Evolutionary conservation across 23 red algal species (phyloP).

Genomic region (Gracilaria vermiculophylla): DNA sequence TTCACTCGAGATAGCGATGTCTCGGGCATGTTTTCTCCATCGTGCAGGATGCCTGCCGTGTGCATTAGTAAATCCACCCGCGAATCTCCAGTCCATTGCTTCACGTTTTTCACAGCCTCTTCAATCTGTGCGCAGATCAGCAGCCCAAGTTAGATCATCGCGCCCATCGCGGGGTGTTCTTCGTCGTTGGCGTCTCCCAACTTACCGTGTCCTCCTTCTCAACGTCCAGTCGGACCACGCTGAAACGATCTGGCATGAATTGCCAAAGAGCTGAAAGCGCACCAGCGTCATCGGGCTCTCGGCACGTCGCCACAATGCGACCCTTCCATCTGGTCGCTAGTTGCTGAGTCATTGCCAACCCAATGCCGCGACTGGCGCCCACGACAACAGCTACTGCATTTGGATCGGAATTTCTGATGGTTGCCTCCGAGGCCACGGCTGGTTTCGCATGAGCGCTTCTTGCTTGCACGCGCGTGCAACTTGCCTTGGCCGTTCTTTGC

Average conservation of each 20-base stretch:
- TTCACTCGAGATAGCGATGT: slow-evolving; percentile 53
- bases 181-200: background rate
- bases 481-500: background rate
- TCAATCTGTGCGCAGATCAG: slow-evolving; percentile 2
- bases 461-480: background rate
- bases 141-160: background rate
- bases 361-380: slow-evolving; percentile 67
- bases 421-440: background rate
- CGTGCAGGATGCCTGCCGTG: slow-evolving; percentile 46
- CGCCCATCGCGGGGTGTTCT: background rate
- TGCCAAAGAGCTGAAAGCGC: slow-evolving; percentile 72
- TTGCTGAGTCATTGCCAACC: slow-evolving; percentile 54
- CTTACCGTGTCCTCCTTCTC: slow-evolving; percentile 48
- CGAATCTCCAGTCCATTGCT: slow-evolving; percentile 17
- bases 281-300: slow-evolving; percentile 45
- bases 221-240: slow-evolving; percentile 52
- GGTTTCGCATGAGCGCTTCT: background rate
- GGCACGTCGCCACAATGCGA: slow-evolving; percentile 63
- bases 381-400: slow-evolving; percentile 70
- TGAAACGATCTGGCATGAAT: slow-evolving; percentile 71
- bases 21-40: slow-evolving; percentile 58
- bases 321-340: slow-evolving; percentile 61
- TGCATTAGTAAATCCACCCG: slow-evolving; percentile 53
- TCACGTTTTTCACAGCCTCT: slow-evolving; percentile 37
- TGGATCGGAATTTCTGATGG: slow-evolving; percentile 50